phyloP scores from a whole-genome alignment of 164 flowering plant species.

The Dillenia turbinata region DNA sequence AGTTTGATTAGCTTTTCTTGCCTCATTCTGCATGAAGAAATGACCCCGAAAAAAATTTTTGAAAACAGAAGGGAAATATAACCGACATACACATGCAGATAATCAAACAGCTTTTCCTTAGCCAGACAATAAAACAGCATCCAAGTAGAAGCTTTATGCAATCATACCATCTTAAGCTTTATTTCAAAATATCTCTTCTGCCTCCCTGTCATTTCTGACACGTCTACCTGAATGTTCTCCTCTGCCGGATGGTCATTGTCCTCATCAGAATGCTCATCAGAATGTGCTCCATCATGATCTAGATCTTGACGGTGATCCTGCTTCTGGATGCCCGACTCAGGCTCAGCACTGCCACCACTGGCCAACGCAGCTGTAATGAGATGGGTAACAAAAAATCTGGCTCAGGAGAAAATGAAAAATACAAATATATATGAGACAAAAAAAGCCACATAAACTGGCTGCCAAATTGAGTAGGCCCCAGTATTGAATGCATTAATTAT shows the following conservation, averaged over 20 bases:
- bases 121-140: too few relatives aligned
- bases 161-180: conserved; percentile 79
- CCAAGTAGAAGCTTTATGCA: not conserved
- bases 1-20: conserved; percentile 85
- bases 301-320: conserved; percentile 19
- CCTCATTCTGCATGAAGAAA: conserved; percentile 58
- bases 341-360: conserved; percentile 8
- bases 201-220: conserved; percentile 60
- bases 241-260: conserved; percentile 28
- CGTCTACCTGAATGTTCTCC: conserved; percentile 31
- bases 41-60: not conserved
- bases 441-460: too few relatives aligned
- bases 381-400: not conserved
- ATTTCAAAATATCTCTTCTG: conserved; percentile 76
- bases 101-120: not conserved
- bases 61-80: not conserved
- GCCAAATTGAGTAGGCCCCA: too few relatives aligned
- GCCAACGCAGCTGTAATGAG: conserved; percentile 22
- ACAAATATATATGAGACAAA: too few relatives aligned
- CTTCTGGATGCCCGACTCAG: conserved; percentile 1
- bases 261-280: conserved; percentile 29
- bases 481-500: too few relatives aligned
- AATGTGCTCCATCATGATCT: conserved; percentile 20
- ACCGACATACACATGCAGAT: not conserved
- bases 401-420: not conserved